phyloP scores from a whole-genome alignment of 2,329 filamentous ascomycete genomes.

The Dichotomopilus funicola region DNA sequence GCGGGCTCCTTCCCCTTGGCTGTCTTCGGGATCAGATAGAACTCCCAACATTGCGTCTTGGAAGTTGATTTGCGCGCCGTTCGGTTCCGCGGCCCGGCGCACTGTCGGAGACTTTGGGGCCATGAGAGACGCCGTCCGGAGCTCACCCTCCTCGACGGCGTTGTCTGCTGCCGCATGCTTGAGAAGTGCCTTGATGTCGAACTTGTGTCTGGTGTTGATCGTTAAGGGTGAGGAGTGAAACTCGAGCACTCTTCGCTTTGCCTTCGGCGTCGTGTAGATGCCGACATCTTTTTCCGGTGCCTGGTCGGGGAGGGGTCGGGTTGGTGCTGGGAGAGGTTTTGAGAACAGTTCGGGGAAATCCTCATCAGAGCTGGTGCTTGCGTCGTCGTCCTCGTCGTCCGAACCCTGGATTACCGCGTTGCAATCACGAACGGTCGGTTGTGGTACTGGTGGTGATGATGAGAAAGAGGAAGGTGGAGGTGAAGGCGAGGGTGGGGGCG shows the following conservation, averaged over 20 bases:
- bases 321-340: slow-evolving; percentile 3
- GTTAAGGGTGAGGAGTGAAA: slow-evolving; percentile 44
- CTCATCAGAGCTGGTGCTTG: slow-evolving; percentile 50
- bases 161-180: slow-evolving; percentile 53
- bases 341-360: slow-evolving; percentile 33
- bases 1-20: slow-evolving; percentile 40
- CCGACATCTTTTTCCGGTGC: slow-evolving; percentile 11
- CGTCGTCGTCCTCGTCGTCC: slow-evolving; percentile 62
- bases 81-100: slow-evolving; percentile 10
- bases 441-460: slow-evolving; percentile 21
- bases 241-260: slow-evolving; percentile 38
- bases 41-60: slow-evolving; percentile 29
- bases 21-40: slow-evolving; percentile 30
- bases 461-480: slow-evolving; percentile 12
- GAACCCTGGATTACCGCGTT: slow-evolving; percentile 60
- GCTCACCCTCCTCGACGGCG: slow-evolving; percentile 50
- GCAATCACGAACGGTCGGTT: slow-evolving; percentile 33
- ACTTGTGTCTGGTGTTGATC: slow-evolving; percentile 51
- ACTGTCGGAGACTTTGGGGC: slow-evolving; percentile 20
- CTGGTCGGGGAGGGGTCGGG: neutral
- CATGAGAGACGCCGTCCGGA: slow-evolving; percentile 35
- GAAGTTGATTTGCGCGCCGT: slow-evolving; percentile 9
- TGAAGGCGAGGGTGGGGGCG: slow-evolving; percentile 7
- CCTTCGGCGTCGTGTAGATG: slow-evolving; percentile 37
- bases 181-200: slow-evolving; percentile 56